Conservation (phyloP, 2,329 filamentous ascomycete species). For the Mycogone perniciosa region DNA sequence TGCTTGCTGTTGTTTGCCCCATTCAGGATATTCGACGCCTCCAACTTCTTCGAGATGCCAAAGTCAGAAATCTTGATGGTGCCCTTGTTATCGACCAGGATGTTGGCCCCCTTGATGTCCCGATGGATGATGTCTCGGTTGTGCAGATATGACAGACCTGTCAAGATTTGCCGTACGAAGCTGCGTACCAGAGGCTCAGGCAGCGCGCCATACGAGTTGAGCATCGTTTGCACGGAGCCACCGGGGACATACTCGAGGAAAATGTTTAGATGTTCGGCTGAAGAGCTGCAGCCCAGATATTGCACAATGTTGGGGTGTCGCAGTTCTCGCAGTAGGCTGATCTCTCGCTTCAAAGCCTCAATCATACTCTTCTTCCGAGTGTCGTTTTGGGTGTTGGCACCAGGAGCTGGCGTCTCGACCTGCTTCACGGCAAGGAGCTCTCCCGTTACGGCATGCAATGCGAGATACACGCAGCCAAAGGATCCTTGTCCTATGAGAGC, state of each 20-base stretch:
- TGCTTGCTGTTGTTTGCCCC: slow-evolving; percentile 62
- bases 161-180: slow-evolving; percentile 93
- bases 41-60: slow-evolving; percentile 95
- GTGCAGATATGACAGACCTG: slow-evolving; percentile 88
- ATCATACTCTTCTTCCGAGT: slow-evolving; percentile 97
- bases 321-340: slow-evolving; percentile 84
- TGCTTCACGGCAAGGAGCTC: slow-evolving; percentile 98
- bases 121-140: slow-evolving; percentile 94
- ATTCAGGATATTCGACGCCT: slow-evolving; percentile 76
- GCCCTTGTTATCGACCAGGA: slow-evolving; percentile 97
- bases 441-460: slow-evolving; percentile 89
- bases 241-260: slow-evolving; percentile 98
- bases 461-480: slow-evolving; percentile 92
- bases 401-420: slow-evolving; percentile 79
- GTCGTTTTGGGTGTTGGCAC: slow-evolving; percentile 74
- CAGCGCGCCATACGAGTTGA: slow-evolving; percentile 94
- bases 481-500: slow-evolving; percentile 94
- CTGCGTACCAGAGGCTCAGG: slow-evolving; percentile 90
- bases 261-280: slow-evolving; percentile 91
- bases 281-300: slow-evolving; percentile 91
- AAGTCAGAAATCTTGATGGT: slow-evolving; percentile 99
- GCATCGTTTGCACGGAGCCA: slow-evolving; percentile 95
- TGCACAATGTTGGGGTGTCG: slow-evolving; percentile 97
- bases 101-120: slow-evolving; percentile 98
- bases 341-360: slow-evolving; percentile 92